Evolutionary conservation across 345 rosid genomes (phyloP).

Genomic region (Erucastrum elatum): DNA sequence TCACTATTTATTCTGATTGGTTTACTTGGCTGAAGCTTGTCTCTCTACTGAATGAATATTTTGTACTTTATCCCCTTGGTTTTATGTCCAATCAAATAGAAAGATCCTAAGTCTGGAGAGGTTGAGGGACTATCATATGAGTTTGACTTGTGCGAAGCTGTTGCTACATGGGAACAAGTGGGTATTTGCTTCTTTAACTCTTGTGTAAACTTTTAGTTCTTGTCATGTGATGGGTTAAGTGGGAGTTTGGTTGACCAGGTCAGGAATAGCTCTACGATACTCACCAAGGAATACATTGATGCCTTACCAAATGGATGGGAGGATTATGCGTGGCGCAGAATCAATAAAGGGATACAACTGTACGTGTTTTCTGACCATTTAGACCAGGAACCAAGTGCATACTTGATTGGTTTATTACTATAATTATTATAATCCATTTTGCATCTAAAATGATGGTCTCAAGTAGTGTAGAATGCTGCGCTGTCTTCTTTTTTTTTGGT

Average conservation of each 20-base stretch:
- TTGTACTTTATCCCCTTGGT: neutral
- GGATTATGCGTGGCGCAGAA: conserved; percentile 94
- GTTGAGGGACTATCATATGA: conserved; percentile 75
- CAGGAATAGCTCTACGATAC: conserved; percentile 84
- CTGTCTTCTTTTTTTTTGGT: neutral
- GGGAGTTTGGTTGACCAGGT: conserved; percentile 68
- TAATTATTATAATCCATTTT: neutral
- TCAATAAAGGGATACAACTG: conserved; percentile 88
- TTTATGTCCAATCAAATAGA: conserved; percentile 46
- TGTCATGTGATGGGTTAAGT: conserved; percentile 44
- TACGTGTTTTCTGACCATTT: conserved; percentile 43
- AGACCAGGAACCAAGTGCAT: neutral
- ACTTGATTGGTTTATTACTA: neutral
- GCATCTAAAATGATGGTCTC: neutral
- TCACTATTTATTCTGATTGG: neutral
- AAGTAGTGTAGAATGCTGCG: neutral
- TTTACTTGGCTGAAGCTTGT: neutral
- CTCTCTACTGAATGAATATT: neutral
- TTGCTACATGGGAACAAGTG: conserved; percentile 82
- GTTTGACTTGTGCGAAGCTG: conserved; percentile 87
- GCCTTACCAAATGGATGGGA: conserved; percentile 95
- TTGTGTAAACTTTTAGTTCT: conserved; percentile 11
- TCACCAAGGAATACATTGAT: conserved; percentile 87
- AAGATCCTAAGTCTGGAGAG: conserved; percentile 87
- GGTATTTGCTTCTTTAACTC: conserved; percentile 23